Base-by-base conservation (phyloP, 2,329 filamentous ascomycete species). In the Chalaropsis thielavioides region DNA sequence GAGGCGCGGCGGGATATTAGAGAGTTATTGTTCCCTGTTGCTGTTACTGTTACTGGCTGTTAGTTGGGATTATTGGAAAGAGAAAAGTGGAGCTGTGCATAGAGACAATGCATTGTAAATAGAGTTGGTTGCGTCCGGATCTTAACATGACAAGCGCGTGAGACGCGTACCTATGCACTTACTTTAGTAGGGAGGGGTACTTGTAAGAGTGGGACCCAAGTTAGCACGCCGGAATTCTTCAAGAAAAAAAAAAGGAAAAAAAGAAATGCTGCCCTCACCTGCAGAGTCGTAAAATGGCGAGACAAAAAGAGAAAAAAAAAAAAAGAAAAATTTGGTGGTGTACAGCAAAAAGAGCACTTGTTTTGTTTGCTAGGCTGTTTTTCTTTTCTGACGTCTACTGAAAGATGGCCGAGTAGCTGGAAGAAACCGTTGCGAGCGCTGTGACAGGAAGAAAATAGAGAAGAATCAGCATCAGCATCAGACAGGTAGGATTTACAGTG, bases 131-230 rank as follows among this genome's bases (percentile, higher is more conserved):
- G 7, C 31, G 31, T 3, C 3, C 31, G 7, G 31, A 11, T n/a
- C 24, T 38, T 59, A 59, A 15, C 58, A 61, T n/a, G 22, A 41
- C 35, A 24, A 24, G 24, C 35, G 19, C 19, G 44, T 8, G 13
- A 10, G 3, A 43, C 24, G 31, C 51, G 62, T 35, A 35, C 62
- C 62, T 64, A 3, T 8, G n/a, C 62, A 58, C 44, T 10, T 19
- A 58, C 19, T 58, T 56, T 58, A 58, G 31, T 64, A 64, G 58
- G 6, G 40, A 35, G 40, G 24, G 22, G 40, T 64, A 64, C 62
- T 64, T 64, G 27, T 54, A 54, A 49, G 40, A 27, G 49, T 64
- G 62, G 62, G 51, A 35, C 49, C 15, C 11, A 3, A 15, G 35
- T 64, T 51, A 41, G 19, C 13, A 31, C 3, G 41, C 22, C 35